Evolutionary conservation across 805 yeast species (phyloP), one percentile per base, ranked within the genome.

Genomic region (Lachancea fermentati): DNA sequence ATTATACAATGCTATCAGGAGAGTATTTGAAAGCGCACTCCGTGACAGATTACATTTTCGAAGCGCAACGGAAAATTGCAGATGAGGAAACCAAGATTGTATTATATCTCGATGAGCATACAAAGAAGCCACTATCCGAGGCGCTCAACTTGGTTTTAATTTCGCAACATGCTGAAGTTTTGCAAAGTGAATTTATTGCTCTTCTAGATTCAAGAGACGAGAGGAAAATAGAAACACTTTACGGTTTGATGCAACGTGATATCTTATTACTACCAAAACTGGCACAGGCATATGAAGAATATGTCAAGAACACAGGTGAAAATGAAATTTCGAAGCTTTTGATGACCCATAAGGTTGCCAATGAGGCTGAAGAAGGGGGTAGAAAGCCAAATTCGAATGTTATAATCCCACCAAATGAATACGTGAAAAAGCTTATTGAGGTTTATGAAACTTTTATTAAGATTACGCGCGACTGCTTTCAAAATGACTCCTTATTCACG

Each of bases 1-100:
- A 60, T 38, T 63, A 63, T 36, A 66, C 69, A 16, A 68, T 68
- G 32, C 96, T 88, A 62, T 79, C 93, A 30, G 65, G 67, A 13
- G 71, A 70, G 32, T 88, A 79, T 58, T 68, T 93, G 44, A 64
- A 73, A 3, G 75, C 76, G 22, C 84, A 88, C 60, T 83, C 87
- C 48, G 91, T 91, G 36, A 91, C 89, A 17, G 95, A 87, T 55
- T 93, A 93, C 66, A 80, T 93, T 76, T 78, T 75, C 45, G 85
- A 82, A 60, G 95, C 96, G 30, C 88, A 85, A 51, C 73, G 75
- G 39, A 73, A 97, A 46, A 75, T 94, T 36, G 75, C 75, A 29
- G 96, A 88, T 58, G 98, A 93, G 64, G 78, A 83, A 46, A 73
- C 79, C 34, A 73, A 93, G 31, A 80, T 91, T 46, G 80, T 79